A percentile compares a stretch with the other conserved stretches of the same genome.
Conservation (phyloP, 768 basidiomycete species). For the Lentinula boryana region DNA sequence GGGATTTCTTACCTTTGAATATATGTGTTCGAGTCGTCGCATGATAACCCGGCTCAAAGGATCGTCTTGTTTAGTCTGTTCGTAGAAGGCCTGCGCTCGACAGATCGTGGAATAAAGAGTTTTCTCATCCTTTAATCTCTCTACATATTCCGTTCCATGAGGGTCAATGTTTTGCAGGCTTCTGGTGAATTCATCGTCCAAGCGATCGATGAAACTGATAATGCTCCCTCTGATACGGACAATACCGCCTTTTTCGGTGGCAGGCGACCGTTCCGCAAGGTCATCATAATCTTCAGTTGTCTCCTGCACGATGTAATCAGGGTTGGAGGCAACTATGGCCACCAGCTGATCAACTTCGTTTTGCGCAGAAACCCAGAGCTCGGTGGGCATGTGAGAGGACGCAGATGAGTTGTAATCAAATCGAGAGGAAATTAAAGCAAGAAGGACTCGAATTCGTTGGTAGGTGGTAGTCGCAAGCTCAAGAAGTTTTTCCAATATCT, state of each 20-base stretch:
- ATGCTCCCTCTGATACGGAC: constrained; percentile 92
- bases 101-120: constrained; percentile 91
- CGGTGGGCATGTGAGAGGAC: constrained; percentile 84
- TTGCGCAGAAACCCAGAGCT: constrained; percentile 85
- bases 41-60: constrained; percentile 85
- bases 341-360: constrained; percentile 86
- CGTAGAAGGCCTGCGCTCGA: constrained; percentile 88
- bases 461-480: constrained; percentile 85
- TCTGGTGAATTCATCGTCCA: constrained; percentile 98
- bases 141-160: constrained; percentile 98
- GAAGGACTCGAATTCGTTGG: constrained; percentile 89
- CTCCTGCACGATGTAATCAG: constrained; percentile 81
- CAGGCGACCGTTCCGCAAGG: constrained; percentile 72
- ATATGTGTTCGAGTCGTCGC: constrained; percentile 95
- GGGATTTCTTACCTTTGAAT: constrained; percentile 72
- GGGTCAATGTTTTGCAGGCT: constrained; percentile 98
- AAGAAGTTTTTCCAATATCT: constrained; percentile 80
- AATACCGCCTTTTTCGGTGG: constrained; percentile 59
- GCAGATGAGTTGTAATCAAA: constrained; percentile 95
- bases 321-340: constrained; percentile 64
- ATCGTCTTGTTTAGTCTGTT: constrained; percentile 70
- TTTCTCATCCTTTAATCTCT: constrained; percentile 93
- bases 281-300: constrained; percentile 91
- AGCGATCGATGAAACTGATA: constrained; percentile 91
- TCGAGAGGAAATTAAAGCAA: constrained; percentile 89